Evolutionary conservation across 2,329 filamentous ascomycete genomes (phyloP).

Genomic region (Colletotrichum filicis): DNA sequence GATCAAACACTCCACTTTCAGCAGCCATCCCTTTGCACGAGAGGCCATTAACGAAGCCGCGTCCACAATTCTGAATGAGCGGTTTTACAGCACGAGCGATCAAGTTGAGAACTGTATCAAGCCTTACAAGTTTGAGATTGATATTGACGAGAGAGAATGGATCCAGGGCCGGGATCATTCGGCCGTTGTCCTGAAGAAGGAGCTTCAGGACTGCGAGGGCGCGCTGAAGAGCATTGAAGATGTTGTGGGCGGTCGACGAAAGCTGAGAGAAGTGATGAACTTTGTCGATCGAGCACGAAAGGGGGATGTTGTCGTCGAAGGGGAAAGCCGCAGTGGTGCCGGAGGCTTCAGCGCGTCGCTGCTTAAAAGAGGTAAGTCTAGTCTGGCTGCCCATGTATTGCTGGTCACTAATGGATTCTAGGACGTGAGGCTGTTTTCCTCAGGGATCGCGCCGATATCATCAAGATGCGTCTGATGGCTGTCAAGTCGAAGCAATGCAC

Average conservation of each 20-base stretch:
- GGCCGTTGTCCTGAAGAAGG: slow-evolving; percentile 82
- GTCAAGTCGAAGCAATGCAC: slow-evolving; percentile 92
- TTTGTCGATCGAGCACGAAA: slow-evolving; percentile 93
- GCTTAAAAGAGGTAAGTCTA: slow-evolving; percentile 77
- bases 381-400: slow-evolving; percentile 21
- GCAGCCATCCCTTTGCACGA: slow-evolving; percentile 89
- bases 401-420: slow-evolving; percentile 51
- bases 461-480: slow-evolving; percentile 89
- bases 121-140: slow-evolving; percentile 97
- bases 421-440: slow-evolving; percentile 95
- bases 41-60: slow-evolving; percentile 94
- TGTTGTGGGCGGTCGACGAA: slow-evolving; percentile 81
- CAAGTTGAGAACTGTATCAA: slow-evolving; percentile 99
- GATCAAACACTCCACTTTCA: slow-evolving; percentile 84
- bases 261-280: slow-evolving; percentile 86
- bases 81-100: slow-evolving; percentile 96
- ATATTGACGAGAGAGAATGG: slow-evolving; percentile 94
- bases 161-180: slow-evolving; percentile 85
- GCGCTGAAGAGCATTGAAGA: slow-evolving; percentile 82
- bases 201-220: slow-evolving; percentile 84
- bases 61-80: slow-evolving; percentile 88
- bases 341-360: slow-evolving; percentile 93
- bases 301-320: slow-evolving; percentile 86
- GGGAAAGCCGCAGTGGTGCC: slow-evolving; percentile 84
- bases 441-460: slow-evolving; percentile 87